Conservation (phyloP, 768 basidiomycete species). For the Leccinum barrowsii region DNA sequence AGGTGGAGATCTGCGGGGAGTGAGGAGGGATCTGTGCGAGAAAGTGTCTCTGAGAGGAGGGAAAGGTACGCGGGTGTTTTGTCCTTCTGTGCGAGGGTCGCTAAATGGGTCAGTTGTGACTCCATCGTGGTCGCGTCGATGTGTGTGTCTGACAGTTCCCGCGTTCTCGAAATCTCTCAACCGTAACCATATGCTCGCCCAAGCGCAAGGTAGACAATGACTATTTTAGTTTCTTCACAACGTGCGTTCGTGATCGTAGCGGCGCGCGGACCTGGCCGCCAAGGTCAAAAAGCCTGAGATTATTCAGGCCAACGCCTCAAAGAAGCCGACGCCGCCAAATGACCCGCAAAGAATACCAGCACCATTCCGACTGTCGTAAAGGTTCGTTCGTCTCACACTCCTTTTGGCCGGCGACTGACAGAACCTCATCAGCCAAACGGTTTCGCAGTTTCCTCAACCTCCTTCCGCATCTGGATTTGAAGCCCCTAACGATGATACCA, state of each 20-base stretch:
- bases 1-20: slow-evolving; percentile 58
- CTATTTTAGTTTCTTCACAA: no score
- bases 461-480: slow-evolving; percentile 80
- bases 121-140: slow-evolving; percentile 48
- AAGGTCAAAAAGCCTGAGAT: no score
- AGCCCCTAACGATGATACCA: slow-evolving; percentile 90
- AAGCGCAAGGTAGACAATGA: no score
- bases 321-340: slow-evolving; percentile 94
- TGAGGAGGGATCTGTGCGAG: slow-evolving; percentile 42
- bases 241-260: no score
- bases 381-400: slow-evolving; percentile 23
- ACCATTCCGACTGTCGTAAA: slow-evolving; percentile 83
- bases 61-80: slow-evolving; percentile 72
- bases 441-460: slow-evolving; percentile 94
- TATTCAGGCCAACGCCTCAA: slow-evolving; percentile 56
- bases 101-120: slow-evolving; percentile 56
- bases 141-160: not conserved
- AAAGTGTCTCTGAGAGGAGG: slow-evolving; percentile 62
- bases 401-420: not conserved
- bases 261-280: no score
- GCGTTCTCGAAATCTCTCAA: no score
- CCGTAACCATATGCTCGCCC: no score
- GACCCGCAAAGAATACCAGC: slow-evolving; percentile 96
- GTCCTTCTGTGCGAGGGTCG: slow-evolving; percentile 75
- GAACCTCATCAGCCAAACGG: slow-evolving; percentile 68